Conservation (phyloP, 2,329 filamentous ascomycete genomes). For the Penicillium aurantiogriseum region DNA sequence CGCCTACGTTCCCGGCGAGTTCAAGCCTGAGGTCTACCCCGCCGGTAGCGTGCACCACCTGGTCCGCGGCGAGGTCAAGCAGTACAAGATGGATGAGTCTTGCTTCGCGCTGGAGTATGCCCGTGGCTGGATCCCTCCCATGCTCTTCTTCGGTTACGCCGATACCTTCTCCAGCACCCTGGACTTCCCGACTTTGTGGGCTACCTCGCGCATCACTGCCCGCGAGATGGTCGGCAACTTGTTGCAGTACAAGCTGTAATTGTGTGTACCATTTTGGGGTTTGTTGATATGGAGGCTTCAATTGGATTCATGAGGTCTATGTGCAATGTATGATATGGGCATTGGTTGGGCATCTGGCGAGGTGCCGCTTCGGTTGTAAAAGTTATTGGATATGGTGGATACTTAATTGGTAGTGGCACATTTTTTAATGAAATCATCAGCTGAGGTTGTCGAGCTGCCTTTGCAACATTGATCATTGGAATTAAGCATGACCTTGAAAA, state of each 20-base stretch:
- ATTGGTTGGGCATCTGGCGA: not conserved
- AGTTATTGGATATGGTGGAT: not conserved
- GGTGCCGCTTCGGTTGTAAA: not conserved
- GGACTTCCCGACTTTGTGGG: conserved; percentile 81
- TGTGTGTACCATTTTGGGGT: not conserved
- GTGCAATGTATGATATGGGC: conserved; percentile 7
- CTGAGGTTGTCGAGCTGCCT: not conserved
- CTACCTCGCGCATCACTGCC: conserved; percentile 70
- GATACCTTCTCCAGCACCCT: conserved; percentile 77
- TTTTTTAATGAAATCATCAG: not conserved
- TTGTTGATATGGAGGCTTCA: not conserved
- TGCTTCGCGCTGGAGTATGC: conserved; percentile 44
- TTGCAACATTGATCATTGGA: not conserved
- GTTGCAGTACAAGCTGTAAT: conserved; percentile 66
- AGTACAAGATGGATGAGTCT: conserved; percentile 57
- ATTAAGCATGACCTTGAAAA: not conserved
- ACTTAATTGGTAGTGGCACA: not conserved
- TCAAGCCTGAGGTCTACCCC: conserved; percentile 41
- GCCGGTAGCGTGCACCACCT: conserved; percentile 41
- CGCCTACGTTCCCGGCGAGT: conserved; percentile 39
- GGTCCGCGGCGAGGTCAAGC: conserved; percentile 66
- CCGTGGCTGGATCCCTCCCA: conserved; percentile 82
- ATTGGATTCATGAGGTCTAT: conserved; percentile 1
- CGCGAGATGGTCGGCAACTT: conserved; percentile 75
- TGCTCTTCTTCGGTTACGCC: conserved; percentile 86